Percentiles rank a stretch among this genome's conserved stretches.
phyloP scores from a whole-genome alignment of 257 asterid species.

The Paulownia fortunei region DNA sequence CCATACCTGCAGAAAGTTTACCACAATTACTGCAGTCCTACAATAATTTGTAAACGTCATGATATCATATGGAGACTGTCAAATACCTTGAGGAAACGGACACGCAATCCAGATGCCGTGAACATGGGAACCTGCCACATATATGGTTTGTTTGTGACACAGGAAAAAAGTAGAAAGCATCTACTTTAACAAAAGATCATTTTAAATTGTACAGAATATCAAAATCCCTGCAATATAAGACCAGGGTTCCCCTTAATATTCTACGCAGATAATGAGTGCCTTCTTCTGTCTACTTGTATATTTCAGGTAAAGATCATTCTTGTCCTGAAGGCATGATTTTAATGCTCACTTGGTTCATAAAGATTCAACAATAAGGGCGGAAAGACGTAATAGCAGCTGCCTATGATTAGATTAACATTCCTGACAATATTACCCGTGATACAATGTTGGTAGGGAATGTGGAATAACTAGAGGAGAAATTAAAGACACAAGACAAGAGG shows the following conservation, averaged over 20 bases:
- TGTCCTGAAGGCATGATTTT: neutral
- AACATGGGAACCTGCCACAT: conserved; percentile 96
- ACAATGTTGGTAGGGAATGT: neutral
- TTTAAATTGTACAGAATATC: neutral
- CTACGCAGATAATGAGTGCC: neutral
- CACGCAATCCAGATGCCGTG: conserved; percentile 97
- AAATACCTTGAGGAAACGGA: conserved; percentile 92
- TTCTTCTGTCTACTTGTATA: neutral
- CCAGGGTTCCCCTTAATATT: neutral
- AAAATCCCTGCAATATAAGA: neutral
- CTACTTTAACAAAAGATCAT: conserved; percentile 2
- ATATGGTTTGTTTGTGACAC: conserved; percentile 33
- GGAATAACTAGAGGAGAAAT: neutral
- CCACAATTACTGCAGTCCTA: conserved; percentile 24
- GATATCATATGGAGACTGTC: neutral
- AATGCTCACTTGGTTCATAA: neutral
- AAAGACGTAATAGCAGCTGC: neutral
- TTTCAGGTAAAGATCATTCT: neutral
- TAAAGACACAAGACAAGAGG: neutral
- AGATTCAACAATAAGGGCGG: neutral
- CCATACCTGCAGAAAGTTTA: conserved; percentile 77
- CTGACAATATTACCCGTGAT: neutral
- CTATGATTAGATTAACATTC: neutral
- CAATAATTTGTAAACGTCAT: neutral
- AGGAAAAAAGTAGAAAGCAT: conserved; percentile 11